phyloP scores from a whole-genome alignment of 805 yeast genomes.

The Hanseniaspora occidentalis region DNA sequence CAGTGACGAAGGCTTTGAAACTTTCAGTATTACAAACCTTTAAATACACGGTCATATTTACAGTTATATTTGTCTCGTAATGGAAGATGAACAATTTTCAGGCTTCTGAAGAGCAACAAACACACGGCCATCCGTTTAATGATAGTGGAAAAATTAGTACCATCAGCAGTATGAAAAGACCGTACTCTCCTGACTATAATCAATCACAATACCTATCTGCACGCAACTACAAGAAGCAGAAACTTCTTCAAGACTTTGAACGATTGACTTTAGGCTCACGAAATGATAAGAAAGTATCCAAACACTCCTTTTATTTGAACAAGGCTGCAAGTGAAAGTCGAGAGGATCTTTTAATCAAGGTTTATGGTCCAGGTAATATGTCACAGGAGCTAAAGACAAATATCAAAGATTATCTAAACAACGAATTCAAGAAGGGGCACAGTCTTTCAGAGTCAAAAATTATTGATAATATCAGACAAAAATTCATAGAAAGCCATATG shows the following conservation, averaged over 20 bases:
- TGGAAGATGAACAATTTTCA: no score
- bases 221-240: conserved; percentile 22
- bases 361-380: neutral
- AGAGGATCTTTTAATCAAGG: neutral
- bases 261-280: conserved; percentile 14
- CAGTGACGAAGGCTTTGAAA: no score
- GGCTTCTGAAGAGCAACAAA: neutral
- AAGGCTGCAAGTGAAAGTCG: conserved; percentile 1
- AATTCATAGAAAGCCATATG: conserved; percentile 15
- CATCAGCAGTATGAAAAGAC: conserved; percentile 16
- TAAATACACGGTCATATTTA: no score
- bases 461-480: conserved; percentile 15
- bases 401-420: neutral
- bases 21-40: no score
- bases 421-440: neutral
- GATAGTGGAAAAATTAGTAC: conserved; percentile 5
- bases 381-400: neutral
- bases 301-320: neutral
- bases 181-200: conserved; percentile 15
- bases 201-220: conserved; percentile 10
- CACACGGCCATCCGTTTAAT: neutral
- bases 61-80: no score
- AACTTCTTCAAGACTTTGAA: conserved; percentile 22
- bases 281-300: neutral
- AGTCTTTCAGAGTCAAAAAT: conserved; percentile 3